Base-by-base conservation (phyloP, 495 filamentous ascomycete genomes). In the Hyaloscypha bicolor region DNA sequence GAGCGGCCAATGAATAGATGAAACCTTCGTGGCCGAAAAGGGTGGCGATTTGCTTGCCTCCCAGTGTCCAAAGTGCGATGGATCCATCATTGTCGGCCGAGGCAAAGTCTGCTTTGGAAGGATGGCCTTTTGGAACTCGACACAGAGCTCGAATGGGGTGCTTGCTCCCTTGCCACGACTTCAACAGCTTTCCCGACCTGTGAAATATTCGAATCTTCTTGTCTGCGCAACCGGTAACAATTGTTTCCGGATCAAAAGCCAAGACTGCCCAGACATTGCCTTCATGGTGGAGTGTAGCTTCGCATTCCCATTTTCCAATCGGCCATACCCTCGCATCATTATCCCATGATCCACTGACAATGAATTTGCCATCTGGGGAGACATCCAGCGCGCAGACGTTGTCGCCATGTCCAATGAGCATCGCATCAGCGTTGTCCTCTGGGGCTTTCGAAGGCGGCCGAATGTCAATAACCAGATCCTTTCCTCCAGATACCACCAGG, bases 281-380 rank as follows among this genome's bases (percentile, higher is more conserved):
- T 66, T 88, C 85, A 72, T 96, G 92, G 52, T 89, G 81, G 19
- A 98, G 82, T 29, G 91, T 78, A 22, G 87, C 83, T 60, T 89
- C 82, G 16, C 81, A 84, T 74, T 93, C 92, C 91, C 90, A 97
- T 68, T 89, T 90, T 9, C 87, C 87, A 39, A 91, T 76, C 55
- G 73, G 81, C 92, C 92, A 97, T 64, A 97, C 73, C 35, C 91
- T 87, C 14, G 91, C 92, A 45, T 93, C 89, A 48, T 86, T 85
- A 76, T 99, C 96, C 96, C 96, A 99, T 75, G 93, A 90, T n/a
- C 93, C 95, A 72, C 94, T 97, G 52, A 97, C 88, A 60, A 98
- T 83, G 74, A 86, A 89, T 21, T 77, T 84, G 3, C 86, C 87
- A 61, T 90, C 87, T 6, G 87, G 82, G 53, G 86, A 88, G 6